Evolutionary conservation across 768 basidiomycete genomes (phyloP).

Genomic region (Nevesoporus exiguus): DNA sequence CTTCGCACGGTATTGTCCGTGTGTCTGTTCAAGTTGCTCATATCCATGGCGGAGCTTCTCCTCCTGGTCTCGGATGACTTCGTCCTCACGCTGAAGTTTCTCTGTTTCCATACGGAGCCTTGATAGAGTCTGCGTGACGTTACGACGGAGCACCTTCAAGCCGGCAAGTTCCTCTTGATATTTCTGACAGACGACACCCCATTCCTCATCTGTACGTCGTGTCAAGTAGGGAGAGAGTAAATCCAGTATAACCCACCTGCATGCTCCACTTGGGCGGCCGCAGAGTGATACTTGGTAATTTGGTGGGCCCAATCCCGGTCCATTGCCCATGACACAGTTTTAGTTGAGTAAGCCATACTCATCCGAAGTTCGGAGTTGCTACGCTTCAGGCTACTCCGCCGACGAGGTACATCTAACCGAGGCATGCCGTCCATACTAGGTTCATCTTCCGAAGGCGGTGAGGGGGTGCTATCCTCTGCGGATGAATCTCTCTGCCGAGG

Average conservation of each 20-base stretch:
- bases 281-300: conserved; percentile 45
- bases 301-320: conserved; percentile 57
- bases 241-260: conserved; percentile 29
- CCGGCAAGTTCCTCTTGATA: conserved; percentile 63
- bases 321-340: conserved; percentile 77
- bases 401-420: conserved; percentile 38
- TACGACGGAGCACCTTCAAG: conserved; percentile 52
- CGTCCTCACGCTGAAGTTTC: conserved; percentile 39
- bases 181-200: conserved; percentile 51
- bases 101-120: conserved; percentile 39
- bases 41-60: conserved; percentile 36
- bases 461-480: conserved; percentile 21
- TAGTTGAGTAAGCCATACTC: conserved; percentile 49
- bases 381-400: conserved; percentile 65
- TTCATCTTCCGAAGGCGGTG: conserved; percentile 35
- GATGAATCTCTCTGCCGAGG: conserved; percentile 13
- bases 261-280: conserved; percentile 39
- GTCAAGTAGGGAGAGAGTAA: not conserved
- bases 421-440: conserved; percentile 27
- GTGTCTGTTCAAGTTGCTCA: conserved; percentile 40
- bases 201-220: conserved; percentile 47
- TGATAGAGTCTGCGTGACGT: conserved; percentile 43
- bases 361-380: conserved; percentile 43
- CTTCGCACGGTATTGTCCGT: conserved; percentile 40
- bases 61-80: conserved; percentile 41